A percentile compares a stretch with the other conserved stretches of the same genome.
Conservation (phyloP, 148 eudicot species). For the Camellia granthamiana region DNA sequence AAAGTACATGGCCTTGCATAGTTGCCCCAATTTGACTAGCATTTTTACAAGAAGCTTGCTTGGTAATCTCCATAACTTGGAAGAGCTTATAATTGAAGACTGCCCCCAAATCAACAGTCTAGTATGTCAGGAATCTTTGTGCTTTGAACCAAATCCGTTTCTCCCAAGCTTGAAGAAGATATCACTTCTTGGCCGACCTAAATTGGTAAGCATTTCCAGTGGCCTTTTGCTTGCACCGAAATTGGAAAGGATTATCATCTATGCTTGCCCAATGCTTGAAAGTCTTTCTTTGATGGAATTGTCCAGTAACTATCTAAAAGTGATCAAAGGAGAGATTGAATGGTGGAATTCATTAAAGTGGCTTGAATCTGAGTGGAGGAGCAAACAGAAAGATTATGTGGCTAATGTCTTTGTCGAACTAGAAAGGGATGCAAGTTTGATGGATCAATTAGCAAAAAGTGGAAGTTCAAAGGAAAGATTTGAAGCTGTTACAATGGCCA, state of each 20-base stretch:
- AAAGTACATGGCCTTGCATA: constrained; percentile 11
- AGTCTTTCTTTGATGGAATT: constrained; percentile 8
- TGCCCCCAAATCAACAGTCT: constrained; percentile 17
- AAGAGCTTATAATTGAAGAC: constrained; percentile 19
- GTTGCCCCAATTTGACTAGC: constrained; percentile 17
- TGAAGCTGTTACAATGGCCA: background rate
- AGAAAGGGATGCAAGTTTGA: constrained; percentile 13
- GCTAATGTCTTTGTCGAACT: constrained; percentile 7
- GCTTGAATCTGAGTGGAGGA: background rate
- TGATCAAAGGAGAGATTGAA: constrained; percentile 17
- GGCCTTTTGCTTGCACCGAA: constrained; percentile 11
- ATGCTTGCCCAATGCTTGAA: constrained; percentile 8
- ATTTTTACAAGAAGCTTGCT: constrained; percentile 11
- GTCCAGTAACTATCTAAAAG: background rate
- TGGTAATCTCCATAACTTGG: constrained; percentile 3
- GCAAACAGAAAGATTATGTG: background rate
- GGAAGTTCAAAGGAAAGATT: background rate
- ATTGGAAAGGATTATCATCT: constrained; percentile 6
- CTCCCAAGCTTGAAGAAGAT: constrained; percentile 16
- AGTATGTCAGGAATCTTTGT: background rate
- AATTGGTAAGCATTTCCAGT: constrained; percentile 13
- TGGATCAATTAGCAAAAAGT: constrained; percentile 7
- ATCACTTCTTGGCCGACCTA: constrained; percentile 16
- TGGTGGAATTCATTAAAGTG: constrained; percentile 20
- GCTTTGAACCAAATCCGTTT: background rate